Conservation (phyloP, 139 green algal species). For the Mychonastes homosphaera region DNA sequence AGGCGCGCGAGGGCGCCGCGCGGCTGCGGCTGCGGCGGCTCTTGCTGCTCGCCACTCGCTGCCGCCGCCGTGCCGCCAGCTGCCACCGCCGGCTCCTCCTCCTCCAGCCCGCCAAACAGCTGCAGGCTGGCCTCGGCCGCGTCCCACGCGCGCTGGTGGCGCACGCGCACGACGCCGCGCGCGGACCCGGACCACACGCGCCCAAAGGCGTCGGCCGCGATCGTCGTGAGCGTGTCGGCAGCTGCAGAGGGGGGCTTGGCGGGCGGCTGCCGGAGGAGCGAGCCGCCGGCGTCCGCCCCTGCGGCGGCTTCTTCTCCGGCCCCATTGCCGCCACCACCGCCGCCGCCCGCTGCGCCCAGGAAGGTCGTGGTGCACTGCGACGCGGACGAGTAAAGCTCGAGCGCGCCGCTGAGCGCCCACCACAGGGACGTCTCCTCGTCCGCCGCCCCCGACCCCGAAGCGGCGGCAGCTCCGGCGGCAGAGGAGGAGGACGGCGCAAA, state of each 20-base stretch:
- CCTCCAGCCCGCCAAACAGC: no score
- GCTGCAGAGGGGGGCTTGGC: no score
- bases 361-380: conserved; percentile 30
- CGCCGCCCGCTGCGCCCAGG: not conserved
- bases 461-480: not conserved
- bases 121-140: conserved; percentile 23
- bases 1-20: no score
- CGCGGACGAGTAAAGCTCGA: conserved; percentile 33
- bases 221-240: no score
- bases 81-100: no score
- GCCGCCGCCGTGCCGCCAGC: no score
- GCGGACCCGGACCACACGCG: conserved; percentile 40
- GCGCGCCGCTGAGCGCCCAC: conserved; percentile 18
- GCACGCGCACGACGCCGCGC: conserved; percentile 26
- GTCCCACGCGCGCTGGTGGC: conserved; percentile 20
- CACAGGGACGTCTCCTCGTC: no score
- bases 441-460: no score
- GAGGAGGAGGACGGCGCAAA: not conserved
- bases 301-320: not conserved
- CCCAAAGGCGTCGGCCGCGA: conserved; percentile 24
- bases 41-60: no score
- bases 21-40: no score
- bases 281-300: no score
- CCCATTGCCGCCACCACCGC: not conserved
- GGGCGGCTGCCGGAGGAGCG: no score